Evolutionary conservation across 108 stramenopile genomes (phyloP).

Genomic region (Skeletonema grethae): DNA sequence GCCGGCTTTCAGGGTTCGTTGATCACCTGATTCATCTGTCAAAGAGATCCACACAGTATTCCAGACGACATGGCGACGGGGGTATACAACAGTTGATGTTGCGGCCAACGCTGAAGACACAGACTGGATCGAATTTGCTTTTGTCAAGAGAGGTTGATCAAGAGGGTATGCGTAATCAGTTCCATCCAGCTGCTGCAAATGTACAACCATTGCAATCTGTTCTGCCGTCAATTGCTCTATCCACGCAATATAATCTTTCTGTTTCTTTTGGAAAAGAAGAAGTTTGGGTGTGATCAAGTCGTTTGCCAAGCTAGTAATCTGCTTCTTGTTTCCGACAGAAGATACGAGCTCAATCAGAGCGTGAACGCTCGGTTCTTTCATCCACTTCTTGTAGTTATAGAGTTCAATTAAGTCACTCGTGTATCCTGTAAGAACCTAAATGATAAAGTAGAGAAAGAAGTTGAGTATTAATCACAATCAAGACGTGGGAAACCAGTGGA

Average conservation of each 20-base stretch:
- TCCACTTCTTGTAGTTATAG: constrained; percentile 73
- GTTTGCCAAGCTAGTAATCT: constrained; percentile 42
- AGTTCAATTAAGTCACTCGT: constrained; percentile 70
- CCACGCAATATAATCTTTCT: constrained; percentile 22
- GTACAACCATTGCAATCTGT: constrained; percentile 62
- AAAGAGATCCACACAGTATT: constrained; percentile 74
- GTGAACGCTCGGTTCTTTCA: constrained; percentile 83
- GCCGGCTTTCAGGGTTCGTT: constrained; percentile 21
- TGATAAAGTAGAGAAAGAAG: constrained; percentile 8
- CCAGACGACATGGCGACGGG: constrained; percentile 86
- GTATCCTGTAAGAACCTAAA: constrained; percentile 45
- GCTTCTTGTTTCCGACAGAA: constrained; percentile 29
- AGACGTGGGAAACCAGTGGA: neutral
- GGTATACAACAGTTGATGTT: constrained; percentile 68
- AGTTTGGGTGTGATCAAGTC: constrained; percentile 62
- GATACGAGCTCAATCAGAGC: constrained; percentile 69
- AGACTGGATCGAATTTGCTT: constrained; percentile 38
- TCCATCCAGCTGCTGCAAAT: constrained; percentile 51
- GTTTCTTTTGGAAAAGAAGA: constrained; percentile 20
- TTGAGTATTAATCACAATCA: neutral
- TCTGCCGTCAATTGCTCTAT: constrained; percentile 58
- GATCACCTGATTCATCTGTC: constrained; percentile 34
- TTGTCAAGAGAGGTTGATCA: constrained; percentile 55
- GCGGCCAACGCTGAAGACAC: constrained; percentile 55
- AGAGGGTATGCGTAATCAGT: constrained; percentile 46